Percentiles rank a stretch among this genome's conserved stretches.
Conservation (phyloP, 768 basidiomycete genomes). For the Boletus sp. region DNA sequence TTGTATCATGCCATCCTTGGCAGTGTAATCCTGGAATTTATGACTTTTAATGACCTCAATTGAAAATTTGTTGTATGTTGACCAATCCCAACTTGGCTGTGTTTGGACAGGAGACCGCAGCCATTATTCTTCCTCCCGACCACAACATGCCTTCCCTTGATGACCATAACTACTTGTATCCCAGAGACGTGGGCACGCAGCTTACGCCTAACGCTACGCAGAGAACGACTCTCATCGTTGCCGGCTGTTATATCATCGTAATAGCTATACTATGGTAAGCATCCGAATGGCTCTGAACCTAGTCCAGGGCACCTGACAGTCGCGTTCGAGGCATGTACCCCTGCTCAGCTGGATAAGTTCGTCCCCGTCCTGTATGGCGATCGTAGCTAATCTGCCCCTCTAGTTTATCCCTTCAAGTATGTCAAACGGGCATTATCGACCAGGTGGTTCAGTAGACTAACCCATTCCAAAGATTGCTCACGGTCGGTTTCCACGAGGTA, state of each 20-base stretch:
- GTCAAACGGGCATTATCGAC: constrained; percentile 23
- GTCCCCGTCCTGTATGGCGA: constrained; percentile 27
- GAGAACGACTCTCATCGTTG: constrained; percentile 73
- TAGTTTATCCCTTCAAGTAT: constrained; percentile 92
- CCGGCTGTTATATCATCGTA: constrained; percentile 65
- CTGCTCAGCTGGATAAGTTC: constrained; percentile 68
- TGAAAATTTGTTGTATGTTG: neutral
- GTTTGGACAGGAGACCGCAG: constrained; percentile 1
- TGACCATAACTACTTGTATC: constrained; percentile 16
- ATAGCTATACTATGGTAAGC: constrained; percentile 81
- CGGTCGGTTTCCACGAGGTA: constrained; percentile 89
- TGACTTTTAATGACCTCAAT: neutral
- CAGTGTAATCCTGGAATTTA: constrained; percentile 17
- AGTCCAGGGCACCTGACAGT: constrained; percentile 1
- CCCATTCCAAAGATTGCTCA: constrained; percentile 54
- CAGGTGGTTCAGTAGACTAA: constrained; percentile 11
- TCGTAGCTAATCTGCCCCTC: constrained; percentile 9
- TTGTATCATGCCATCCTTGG: constrained; percentile 20
- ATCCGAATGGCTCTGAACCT: neutral
- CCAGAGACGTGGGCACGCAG: constrained; percentile 26
- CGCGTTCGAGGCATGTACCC: constrained; percentile 65
- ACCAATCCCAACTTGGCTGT: neutral
- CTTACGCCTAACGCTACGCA: constrained; percentile 73
- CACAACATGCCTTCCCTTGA: constrained; percentile 31
- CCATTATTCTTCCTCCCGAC: constrained; percentile 13